These are phyloP conservation scores for Penicillium lividum DNA, from an alignment of 495 filamentous ascomycete genomes.

Conservation along the genomic window DNA sequence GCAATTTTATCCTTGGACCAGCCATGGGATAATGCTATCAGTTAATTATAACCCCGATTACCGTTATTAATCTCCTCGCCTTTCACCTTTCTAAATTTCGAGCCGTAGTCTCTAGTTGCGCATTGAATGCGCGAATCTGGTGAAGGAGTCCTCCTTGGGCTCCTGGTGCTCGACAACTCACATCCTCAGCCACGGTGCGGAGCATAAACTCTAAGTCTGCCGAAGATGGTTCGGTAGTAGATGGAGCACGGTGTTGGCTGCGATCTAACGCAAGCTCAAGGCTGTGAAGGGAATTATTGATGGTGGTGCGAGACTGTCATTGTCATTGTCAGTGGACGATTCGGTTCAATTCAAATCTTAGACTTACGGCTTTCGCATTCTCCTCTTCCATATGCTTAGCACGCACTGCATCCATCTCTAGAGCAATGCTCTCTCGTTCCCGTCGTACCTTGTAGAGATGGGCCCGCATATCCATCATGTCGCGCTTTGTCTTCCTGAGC, in stretches of 20 bases:
- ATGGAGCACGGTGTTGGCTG: constrained; percentile 30
- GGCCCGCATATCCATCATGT: constrained; percentile 63
- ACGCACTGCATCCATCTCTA: constrained; percentile 69
- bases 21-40: constrained; percentile 7
- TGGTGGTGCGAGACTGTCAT: constrained; percentile 39
- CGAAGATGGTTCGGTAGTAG: constrained; percentile 23
- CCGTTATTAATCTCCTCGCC: neutral
- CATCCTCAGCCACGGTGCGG: constrained; percentile 42
- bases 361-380: constrained; percentile 37
- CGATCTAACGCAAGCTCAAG: constrained; percentile 50
- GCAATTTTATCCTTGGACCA: constrained; percentile 1
- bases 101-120: constrained; percentile 42
- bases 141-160: constrained; percentile 42
- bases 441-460: constrained; percentile 63
- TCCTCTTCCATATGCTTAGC: constrained; percentile 54
- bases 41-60: neutral
- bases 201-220: constrained; percentile 46
- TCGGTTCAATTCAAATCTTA: neutral
- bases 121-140: constrained; percentile 47
- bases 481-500: constrained; percentile 62
- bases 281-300: constrained; percentile 49
- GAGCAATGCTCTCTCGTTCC: constrained; percentile 64
- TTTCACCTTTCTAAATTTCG: constrained; percentile 29
- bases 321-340: constrained; percentile 14
- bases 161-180: constrained; percentile 41